phyloP scores from a whole-genome alignment of 2,329 filamentous ascomycete species.

The Aspergillus latus region DNA sequence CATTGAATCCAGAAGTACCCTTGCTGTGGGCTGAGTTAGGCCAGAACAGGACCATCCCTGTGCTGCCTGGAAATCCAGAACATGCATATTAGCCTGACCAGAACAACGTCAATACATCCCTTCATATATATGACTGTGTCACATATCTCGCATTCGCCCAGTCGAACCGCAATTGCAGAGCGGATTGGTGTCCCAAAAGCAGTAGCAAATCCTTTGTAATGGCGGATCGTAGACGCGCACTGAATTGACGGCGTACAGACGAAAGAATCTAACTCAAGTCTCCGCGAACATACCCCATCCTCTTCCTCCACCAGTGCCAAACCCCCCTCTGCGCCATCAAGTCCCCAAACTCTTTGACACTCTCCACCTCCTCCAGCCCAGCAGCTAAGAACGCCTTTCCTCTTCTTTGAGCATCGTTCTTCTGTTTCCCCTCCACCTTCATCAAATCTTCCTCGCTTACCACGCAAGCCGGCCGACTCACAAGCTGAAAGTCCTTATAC shows the following conservation, averaged over 20 bases:
- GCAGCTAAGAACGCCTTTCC: conserved; percentile 3
- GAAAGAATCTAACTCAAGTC: background rate
- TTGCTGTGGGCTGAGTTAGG: conserved; percentile 20
- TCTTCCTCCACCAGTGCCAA: conserved; percentile 65
- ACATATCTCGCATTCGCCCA: background rate
- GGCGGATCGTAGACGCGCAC: background rate
- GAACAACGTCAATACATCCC: background rate
- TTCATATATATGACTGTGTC: background rate
- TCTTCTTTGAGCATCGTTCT: background rate
- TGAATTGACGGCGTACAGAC: no score
- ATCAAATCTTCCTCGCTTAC: conserved; percentile 17
- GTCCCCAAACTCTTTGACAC: conserved; percentile 63
- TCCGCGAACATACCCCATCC: conserved; percentile 55
- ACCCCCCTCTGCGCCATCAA: conserved; percentile 62
- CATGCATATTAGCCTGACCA: background rate
- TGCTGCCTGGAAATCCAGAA: conserved; percentile 16
- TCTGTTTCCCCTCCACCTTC: background rate
- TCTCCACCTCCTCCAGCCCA: conserved; percentile 58
- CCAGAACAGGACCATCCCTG: conserved; percentile 14
- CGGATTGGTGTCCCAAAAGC: background rate
- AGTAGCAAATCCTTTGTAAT: no score
- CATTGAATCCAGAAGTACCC: conserved; percentile 11
- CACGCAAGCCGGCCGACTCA: conserved; percentile 51
- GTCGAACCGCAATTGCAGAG: no score
- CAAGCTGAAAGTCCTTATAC: conserved; percentile 72